Conservation (phyloP, 2,329 filamentous ascomycete species). For the Aspergillus spinulosporus region DNA sequence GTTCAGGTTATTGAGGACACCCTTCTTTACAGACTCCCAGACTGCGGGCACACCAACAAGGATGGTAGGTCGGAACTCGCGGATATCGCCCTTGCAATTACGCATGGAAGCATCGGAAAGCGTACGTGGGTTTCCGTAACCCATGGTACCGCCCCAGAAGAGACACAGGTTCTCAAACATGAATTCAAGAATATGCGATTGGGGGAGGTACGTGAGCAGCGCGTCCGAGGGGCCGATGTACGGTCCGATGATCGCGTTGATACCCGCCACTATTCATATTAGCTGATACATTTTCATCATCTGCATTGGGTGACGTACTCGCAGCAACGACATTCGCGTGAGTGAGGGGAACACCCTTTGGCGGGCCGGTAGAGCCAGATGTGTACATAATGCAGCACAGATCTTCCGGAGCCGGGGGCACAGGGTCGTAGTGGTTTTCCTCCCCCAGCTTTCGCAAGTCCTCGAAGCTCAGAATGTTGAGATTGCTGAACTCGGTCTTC, state of each 20-base stretch:
- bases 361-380: constrained; percentile 83
- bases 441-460: constrained; percentile 57
- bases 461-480: constrained; percentile 57
- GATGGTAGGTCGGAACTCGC: constrained; percentile 83
- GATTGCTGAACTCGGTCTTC: constrained; percentile 53
- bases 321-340: constrained; percentile 79
- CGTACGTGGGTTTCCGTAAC: constrained; percentile 88
- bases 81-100: constrained; percentile 91
- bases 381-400: constrained; percentile 81
- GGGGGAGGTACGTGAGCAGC: constrained; percentile 85
- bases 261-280: constrained; percentile 66
- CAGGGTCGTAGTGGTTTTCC: constrained; percentile 68
- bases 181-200: constrained; percentile 95
- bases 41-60: constrained; percentile 94
- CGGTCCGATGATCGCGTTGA: constrained; percentile 73
- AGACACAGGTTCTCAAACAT: constrained; percentile 90
- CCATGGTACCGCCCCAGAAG: constrained; percentile 86
- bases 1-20: constrained; percentile 78
- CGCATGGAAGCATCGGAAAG: constrained; percentile 81
- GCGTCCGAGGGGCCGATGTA: constrained; percentile 75
- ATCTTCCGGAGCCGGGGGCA: constrained; percentile 71
- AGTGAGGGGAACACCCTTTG: constrained; percentile 83
- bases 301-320: constrained; percentile 51
- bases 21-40: constrained; percentile 97
- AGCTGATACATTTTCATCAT: constrained; percentile 9